Percentiles rank a stretch among this genome's conserved stretches.
Conservation (phyloP, 352 stramenopile genomes). For the Phytophthora boehmeriae region DNA sequence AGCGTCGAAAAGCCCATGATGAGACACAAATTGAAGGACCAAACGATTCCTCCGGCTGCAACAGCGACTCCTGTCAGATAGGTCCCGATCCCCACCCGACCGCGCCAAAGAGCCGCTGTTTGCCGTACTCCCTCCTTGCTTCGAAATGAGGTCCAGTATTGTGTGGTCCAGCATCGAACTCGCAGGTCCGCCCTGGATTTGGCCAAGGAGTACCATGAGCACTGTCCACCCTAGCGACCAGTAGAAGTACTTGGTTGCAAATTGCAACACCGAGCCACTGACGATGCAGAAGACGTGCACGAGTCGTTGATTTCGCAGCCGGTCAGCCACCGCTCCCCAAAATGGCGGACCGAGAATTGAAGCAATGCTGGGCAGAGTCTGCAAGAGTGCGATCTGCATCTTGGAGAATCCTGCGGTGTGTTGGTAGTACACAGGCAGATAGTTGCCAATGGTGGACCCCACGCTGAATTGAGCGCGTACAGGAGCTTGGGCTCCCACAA, state of each 20-base stretch:
- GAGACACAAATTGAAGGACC: slow-evolving; percentile 68
- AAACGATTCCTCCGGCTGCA: slow-evolving; percentile 54
- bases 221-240: slow-evolving; percentile 47
- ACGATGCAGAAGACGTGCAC: slow-evolving; percentile 69
- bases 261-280: slow-evolving; percentile 57
- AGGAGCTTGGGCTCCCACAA: slow-evolving; percentile 69
- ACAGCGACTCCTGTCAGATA: slow-evolving; percentile 70
- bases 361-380: slow-evolving; percentile 64
- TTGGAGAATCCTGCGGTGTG: slow-evolving; percentile 65
- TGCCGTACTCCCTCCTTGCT: slow-evolving; percentile 76
- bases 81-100: slow-evolving; percentile 62
- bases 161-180: slow-evolving; percentile 73
- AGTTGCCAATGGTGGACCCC: slow-evolving; percentile 70
- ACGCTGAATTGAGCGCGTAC: slow-evolving; percentile 66
- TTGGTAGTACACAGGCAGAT: slow-evolving; percentile 73
- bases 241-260: slow-evolving; percentile 45
- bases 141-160: slow-evolving; percentile 60
- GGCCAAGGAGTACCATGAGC: slow-evolving; percentile 50
- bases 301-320: slow-evolving; percentile 56
- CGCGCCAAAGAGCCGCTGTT: slow-evolving; percentile 73
- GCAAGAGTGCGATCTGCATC: slow-evolving; percentile 71
- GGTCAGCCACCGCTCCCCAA: slow-evolving; percentile 70
- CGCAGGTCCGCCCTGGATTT: slow-evolving; percentile 53
- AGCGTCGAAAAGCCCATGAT: slow-evolving; percentile 52
- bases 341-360: slow-evolving; percentile 64